Evolutionary conservation across 306 rosid genomes (phyloP), one percentile per base, ranked within the genome.

Genomic region (Pterocarpus macrocarpus): DNA sequence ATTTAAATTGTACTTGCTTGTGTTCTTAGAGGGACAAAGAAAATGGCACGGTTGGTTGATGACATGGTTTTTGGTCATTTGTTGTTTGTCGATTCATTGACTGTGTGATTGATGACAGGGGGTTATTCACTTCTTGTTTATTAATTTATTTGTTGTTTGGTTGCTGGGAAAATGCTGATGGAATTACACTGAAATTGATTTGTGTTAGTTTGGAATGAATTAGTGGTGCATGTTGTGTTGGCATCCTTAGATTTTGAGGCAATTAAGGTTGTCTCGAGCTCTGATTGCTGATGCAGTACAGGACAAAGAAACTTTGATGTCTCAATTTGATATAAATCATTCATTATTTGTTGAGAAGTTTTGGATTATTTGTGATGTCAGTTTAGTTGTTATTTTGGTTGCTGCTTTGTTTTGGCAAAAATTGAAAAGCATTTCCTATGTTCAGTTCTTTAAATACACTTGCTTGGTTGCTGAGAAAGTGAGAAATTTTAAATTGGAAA

Each of bases 121-220:
- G 10, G 10, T 67, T 44, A 43, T 5, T 43, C 47, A 7, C 8
- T 43, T 43, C 9, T 43, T 43, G 47, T 8, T 38, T 38, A 5
- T 38, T 6, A 38, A 38, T 38, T 38, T 38, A 0, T 38, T 38
- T 38, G 41, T 38, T 4, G 9, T 12, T 5, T 69, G 7, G 32
- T 14, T 71, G 33, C 33, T 71, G 62, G 50, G 63, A 2, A 71
- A 50, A 71, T 49, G 45, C 32, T 32, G 61, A 49, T 47, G 15
- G 61, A 49, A 69, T 30, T 7, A 33, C 34, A 36, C 44, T 45
- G 32, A 14, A 52, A 69, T 30, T 30, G 75, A 0, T 15, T 0
- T 47, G 32, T 70, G 59, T 70, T 69, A 12, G 44, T 70, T 70
- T 70, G 41, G 22, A 44, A 56, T 22, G 39, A 28, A 68, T 1